phyloP scores from a whole-genome alignment of 345 rosid genomes.

The Brassica cretica region DNA sequence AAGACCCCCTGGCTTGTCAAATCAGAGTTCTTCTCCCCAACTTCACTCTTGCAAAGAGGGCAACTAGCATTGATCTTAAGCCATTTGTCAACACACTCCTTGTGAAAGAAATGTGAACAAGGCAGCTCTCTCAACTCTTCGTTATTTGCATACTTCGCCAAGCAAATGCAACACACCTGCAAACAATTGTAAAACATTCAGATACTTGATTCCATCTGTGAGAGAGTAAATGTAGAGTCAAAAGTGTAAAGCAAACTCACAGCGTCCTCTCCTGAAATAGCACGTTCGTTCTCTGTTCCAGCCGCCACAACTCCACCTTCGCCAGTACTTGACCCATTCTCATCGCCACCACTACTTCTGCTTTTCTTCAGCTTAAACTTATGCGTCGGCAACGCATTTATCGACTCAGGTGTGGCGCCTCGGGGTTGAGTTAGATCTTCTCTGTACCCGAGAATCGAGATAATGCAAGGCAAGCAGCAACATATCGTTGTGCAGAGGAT shows the following conservation, averaged over 20 bases:
- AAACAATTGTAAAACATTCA: conserved; percentile 10
- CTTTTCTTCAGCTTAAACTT: conserved; percentile 80
- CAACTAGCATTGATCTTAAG: conserved; percentile 88
- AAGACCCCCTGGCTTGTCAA: conserved; percentile 46
- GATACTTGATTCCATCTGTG: neutral
- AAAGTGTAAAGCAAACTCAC: conserved; percentile 45
- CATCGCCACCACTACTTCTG: conserved; percentile 43
- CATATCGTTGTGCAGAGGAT: conserved; percentile 95
- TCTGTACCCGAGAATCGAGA: conserved; percentile 87
- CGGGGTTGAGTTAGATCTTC: conserved; percentile 83
- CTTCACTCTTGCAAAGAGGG: conserved; percentile 93
- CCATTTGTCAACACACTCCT: conserved; percentile 97
- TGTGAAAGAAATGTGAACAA: conserved; percentile 86
- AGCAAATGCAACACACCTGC: conserved; percentile 95
- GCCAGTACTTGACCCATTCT: conserved; percentile 36
- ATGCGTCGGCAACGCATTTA: conserved; percentile 78
- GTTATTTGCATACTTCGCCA: conserved; percentile 84
- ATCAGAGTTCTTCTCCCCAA: conserved; percentile 55
- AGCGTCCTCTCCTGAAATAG: conserved; percentile 89
- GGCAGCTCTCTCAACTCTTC: conserved; percentile 94
- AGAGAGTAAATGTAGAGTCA: neutral
- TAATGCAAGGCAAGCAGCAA: conserved; percentile 95
- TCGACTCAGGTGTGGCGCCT: conserved; percentile 93
- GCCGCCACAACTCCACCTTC: conserved; percentile 92
- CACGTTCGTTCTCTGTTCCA: conserved; percentile 83